Evolutionary conservation across 1,284 basidiomycete genomes (phyloP).

Genomic region (Amylostereum chailletii): DNA sequence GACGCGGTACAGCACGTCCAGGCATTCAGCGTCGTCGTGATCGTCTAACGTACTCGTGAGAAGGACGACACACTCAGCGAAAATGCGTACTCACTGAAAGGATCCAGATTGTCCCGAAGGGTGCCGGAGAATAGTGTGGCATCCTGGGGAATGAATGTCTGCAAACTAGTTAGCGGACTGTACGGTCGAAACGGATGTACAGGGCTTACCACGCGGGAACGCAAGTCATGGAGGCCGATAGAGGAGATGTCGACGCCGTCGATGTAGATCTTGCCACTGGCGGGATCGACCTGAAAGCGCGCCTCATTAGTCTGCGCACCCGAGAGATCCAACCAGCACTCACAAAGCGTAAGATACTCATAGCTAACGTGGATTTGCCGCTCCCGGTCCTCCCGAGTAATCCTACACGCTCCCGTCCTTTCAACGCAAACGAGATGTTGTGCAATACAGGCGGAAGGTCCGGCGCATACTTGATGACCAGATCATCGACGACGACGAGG

Average conservation of each 20-base stretch:
- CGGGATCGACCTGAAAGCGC: constrained; percentile 58
- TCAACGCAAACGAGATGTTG: constrained; percentile 58
- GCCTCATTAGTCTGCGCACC: no score
- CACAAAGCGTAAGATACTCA: constrained; percentile 82
- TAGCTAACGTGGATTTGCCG: constrained; percentile 80
- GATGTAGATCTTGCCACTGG: constrained; percentile 69
- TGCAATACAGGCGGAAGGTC: constrained; percentile 80
- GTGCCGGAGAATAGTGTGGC: constrained; percentile 83
- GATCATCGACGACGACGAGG: constrained; percentile 45
- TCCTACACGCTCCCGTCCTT: constrained; percentile 61
- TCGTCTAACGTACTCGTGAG: constrained; percentile 37
- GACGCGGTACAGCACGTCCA: constrained; percentile 58
- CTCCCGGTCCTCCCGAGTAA: constrained; percentile 60
- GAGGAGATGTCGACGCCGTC: constrained; percentile 86
- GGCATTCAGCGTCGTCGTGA: constrained; percentile 72
- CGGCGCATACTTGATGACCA: constrained; percentile 77
- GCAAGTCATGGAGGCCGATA: constrained; percentile 81
- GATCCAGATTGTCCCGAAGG: constrained; percentile 81
- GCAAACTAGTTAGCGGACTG: constrained; percentile 2
- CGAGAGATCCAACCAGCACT: constrained; percentile 14
- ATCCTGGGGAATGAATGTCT: constrained; percentile 84
- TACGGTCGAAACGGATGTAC: neutral
- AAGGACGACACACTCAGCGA: constrained; percentile 5
- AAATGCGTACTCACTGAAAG: constrained; percentile 43
- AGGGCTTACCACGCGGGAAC: constrained; percentile 58